Percentiles rank a stretch among this genome's conserved stretches.
These are phyloP conservation scores for Lindgomyces ingoldianus DNA, from an alignment of 495 filamentous ascomycete species.

Conservation along the genomic window DNA sequence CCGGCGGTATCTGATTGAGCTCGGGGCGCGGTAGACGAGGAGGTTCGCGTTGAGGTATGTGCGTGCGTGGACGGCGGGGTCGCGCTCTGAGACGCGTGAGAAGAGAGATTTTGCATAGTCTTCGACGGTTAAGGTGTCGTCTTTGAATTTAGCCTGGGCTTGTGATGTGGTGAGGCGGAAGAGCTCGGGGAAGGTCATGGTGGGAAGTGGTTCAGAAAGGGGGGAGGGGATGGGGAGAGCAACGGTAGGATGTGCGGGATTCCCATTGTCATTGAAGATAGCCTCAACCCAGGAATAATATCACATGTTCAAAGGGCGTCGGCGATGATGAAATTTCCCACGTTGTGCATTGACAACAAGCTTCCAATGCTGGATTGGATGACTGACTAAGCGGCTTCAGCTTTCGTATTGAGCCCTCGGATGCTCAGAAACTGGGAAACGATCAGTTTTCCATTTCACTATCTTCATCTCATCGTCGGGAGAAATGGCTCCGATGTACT, in stretches of 20 bases:
- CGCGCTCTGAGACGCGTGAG: constrained; percentile 51
- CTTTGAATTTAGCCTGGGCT: constrained; percentile 44
- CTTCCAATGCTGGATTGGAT: background rate
- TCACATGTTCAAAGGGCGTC: too few species aligned
- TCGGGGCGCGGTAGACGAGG: constrained; percentile 53
- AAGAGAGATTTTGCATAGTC: constrained; percentile 57
- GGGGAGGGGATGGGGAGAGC: background rate
- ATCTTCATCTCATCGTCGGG: background rate
- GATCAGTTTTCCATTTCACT: background rate
- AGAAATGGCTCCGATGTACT: constrained; percentile 3
- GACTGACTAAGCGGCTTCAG: constrained; percentile 7
- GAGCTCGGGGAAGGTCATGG: constrained; percentile 27
- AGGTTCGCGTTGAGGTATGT: constrained; percentile 51
- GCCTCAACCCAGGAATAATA: too few species aligned
- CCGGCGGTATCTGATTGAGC: constrained; percentile 52
- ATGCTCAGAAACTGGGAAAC: too few species aligned
- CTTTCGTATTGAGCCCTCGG: too few species aligned
- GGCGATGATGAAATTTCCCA: background rate
- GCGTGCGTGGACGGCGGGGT: constrained; percentile 56
- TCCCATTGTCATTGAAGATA: too few species aligned
- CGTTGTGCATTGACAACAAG: background rate
- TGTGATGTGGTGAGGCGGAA: constrained; percentile 47
- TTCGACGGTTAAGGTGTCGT: constrained; percentile 48
- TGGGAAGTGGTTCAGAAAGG: background rate
- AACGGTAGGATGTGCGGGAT: too few species aligned